These are phyloP conservation scores for Byssothecium circinans DNA, from an alignment of 2,329 filamentous ascomycete species.

Conservation along the genomic window DNA sequence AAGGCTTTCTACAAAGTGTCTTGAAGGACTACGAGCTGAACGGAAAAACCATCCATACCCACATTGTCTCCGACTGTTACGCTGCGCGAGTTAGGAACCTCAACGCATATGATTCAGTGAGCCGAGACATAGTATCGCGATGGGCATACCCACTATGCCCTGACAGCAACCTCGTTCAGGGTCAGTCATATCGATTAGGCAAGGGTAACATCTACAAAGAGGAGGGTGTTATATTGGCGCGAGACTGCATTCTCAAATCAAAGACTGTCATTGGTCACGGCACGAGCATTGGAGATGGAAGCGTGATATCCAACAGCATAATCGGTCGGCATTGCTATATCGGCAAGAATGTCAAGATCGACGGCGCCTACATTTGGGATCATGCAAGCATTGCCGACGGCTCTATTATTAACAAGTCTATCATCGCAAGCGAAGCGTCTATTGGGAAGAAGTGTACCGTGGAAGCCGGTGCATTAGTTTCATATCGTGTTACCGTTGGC, in stretches of 20 bases:
- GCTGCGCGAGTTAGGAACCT: conserved; percentile 83
- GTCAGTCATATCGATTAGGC: conserved; percentile 73
- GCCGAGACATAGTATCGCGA: conserved; percentile 78
- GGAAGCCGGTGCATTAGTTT: conserved; percentile 74
- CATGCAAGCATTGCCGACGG: conserved; percentile 76
- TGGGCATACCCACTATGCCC: conserved; percentile 90
- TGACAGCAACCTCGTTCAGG: conserved; percentile 80
- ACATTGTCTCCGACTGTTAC: conserved; percentile 81
- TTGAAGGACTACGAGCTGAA: conserved; percentile 97
- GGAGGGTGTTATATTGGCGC: conserved; percentile 71
- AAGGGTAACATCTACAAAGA: conserved; percentile 76
- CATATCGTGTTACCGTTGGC: conserved; percentile 73
- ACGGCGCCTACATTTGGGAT: conserved; percentile 87
- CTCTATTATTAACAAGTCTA: conserved; percentile 67
- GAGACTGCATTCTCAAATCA: conserved; percentile 69
- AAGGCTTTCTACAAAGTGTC: conserved; percentile 87
- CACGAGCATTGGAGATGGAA: conserved; percentile 73
- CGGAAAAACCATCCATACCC: conserved; percentile 92
- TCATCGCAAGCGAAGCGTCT: conserved; percentile 72
- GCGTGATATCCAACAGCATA: conserved; percentile 71
- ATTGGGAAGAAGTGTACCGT: conserved; percentile 73
- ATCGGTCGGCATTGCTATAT: conserved; percentile 86
- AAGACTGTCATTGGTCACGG: conserved; percentile 75
- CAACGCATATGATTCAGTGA: conserved; percentile 86
- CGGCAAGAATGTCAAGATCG: conserved; percentile 77